Percentiles rank a stretch among this genome's conserved stretches.
Evolutionary conservation across 2,329 filamentous ascomycete species (phyloP).

Genomic region (Botrytis fabae): DNA sequence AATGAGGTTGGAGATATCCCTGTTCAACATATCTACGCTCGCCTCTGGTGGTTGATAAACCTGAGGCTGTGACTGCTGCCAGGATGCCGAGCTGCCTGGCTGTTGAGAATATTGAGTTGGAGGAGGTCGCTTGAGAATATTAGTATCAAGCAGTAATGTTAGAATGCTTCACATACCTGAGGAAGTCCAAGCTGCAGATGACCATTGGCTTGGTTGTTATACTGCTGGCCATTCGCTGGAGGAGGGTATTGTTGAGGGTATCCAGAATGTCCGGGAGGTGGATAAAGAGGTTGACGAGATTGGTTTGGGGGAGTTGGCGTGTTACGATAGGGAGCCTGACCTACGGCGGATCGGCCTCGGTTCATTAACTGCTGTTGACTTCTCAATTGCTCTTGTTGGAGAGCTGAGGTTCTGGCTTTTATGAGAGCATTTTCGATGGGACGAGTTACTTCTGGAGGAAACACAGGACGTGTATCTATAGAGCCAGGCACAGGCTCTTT

Average conservation of each 20-base stretch:
- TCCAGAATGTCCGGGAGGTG: conserved; percentile 38
- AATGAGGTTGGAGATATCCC: conserved; percentile 80
- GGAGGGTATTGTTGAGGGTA: conserved; percentile 41
- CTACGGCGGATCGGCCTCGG: conserved; percentile 51
- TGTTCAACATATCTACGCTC: conserved; percentile 74
- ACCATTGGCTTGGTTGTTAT: conserved; percentile 27
- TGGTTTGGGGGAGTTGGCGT: conserved; percentile 71
- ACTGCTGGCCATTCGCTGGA: conserved; percentile 32
- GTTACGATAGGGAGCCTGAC: conserved; percentile 64
- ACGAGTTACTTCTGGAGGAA: conserved; percentile 79
- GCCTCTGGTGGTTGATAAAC: conserved; percentile 46
- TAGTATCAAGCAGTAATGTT: conserved; percentile 4
- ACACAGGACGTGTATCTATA: conserved; percentile 88
- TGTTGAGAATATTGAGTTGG: conserved; percentile 26
- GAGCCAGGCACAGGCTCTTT: conserved; percentile 95
- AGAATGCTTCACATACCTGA: conserved; percentile 32
- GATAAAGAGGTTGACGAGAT: conserved; percentile 44
- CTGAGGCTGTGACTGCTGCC: conserved; percentile 38
- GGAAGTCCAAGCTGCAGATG: conserved; percentile 36
- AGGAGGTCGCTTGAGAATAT: conserved; percentile 29
- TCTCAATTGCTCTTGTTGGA: conserved; percentile 59
- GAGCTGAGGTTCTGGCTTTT: conserved; percentile 65
- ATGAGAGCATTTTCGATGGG: conserved; percentile 93
- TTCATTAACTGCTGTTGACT: conserved; percentile 56
- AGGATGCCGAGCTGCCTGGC: conserved; percentile 40